Percentiles rank a stretch among this genome's conserved stretches.
phyloP scores from a whole-genome alignment of 176 grass and related monocot species.

The Cenchrus fungigraminus region DNA sequence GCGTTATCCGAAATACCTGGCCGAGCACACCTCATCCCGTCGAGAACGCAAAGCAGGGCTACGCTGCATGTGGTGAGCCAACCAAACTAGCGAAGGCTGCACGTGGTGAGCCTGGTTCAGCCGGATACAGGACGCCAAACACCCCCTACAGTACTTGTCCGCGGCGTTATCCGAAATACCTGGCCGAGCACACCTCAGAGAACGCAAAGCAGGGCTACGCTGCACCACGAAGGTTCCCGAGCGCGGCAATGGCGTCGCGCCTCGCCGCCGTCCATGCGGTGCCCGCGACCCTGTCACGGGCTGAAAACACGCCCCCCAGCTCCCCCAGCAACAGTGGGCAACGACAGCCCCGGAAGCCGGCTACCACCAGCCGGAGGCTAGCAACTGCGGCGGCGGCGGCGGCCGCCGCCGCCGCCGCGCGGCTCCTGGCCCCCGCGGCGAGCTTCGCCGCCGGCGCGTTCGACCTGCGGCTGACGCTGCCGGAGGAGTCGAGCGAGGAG shows the following conservation, averaged over 20 bases:
- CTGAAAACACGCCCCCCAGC: not conserved
- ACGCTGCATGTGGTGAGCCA: not conserved
- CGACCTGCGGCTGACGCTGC: slow-evolving; percentile 62
- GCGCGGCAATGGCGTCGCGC: slow-evolving; percentile 50
- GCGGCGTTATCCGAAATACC: slow-evolving; percentile 49
- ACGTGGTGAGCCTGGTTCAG: no score
- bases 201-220: not conserved
- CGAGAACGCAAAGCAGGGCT: not conserved
- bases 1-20: slow-evolving; percentile 55
- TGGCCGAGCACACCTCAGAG: slow-evolving; percentile 18
- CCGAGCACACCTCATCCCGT: slow-evolving; percentile 2
- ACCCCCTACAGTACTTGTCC: not conserved
- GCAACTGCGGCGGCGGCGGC: not conserved
- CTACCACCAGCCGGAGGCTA: slow-evolving; percentile 38
- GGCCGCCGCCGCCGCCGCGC: slow-evolving; percentile 35
- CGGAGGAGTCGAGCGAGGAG: slow-evolving; percentile 72
- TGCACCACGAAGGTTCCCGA: slow-evolving; percentile 23
- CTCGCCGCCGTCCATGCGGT: slow-evolving; percentile 38
- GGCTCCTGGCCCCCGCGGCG: slow-evolving; percentile 36
- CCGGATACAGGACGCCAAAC: no score
- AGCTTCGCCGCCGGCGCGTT: slow-evolving; percentile 51
- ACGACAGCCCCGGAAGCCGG: not conserved
- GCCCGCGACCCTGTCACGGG: slow-evolving; percentile 8
- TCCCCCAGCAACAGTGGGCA: not conserved
- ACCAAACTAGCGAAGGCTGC: no score